Base-by-base conservation (phyloP, 2,329 filamentous ascomycete genomes). In the Stagonosporopsis cucurbitacearum region DNA sequence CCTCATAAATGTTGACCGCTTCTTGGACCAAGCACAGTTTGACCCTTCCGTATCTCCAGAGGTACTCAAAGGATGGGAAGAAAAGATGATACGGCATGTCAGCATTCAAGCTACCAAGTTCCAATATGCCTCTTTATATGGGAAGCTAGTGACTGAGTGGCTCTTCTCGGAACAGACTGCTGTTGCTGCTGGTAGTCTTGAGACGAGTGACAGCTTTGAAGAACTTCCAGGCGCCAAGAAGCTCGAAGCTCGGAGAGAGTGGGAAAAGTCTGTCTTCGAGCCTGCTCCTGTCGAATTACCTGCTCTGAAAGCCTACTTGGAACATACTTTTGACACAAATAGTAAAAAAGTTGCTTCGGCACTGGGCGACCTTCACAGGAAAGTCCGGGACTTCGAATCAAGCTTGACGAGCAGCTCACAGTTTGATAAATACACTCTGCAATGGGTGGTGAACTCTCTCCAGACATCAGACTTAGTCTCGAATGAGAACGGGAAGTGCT, bases 391-490 rank as follows among this genome's bases (percentile, higher is more conserved):
- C 1, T 73, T 72, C 23, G 67, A 72, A 33, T 49, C n/a, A 3
- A 54, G 19, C n/a, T 42, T 73, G 26, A 56, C 54, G 23, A 40
- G 41, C 20, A 54, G 63, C 2, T 55, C 44, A 17, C 65, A 66
- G 32, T 79, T 83, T 67, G 69, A 63, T 35, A 39, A 63, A 0
- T 2, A 17, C 0, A 74, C 69, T 1, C 60, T 84, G 19, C 65
- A 62, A 23, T 78, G 75, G 75, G 68, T 75, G 9, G 79, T 82
- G 11, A 54, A 75, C 11, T 77, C 80, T 0, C 75, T 84, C 2
- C 64, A 79, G 20, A 63, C 70, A 3, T 80, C 79, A 0, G 79
- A 81, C 30, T 69, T 82, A 0, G 72, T 84, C 3, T 76, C 77
- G 4, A 70, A 73, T 23, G 71, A 72, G 20, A 75, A 76, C 64